Base-by-base conservation (phyloP, 2,329 filamentous ascomycete species). In the Beauveria pseudobassiana region DNA sequence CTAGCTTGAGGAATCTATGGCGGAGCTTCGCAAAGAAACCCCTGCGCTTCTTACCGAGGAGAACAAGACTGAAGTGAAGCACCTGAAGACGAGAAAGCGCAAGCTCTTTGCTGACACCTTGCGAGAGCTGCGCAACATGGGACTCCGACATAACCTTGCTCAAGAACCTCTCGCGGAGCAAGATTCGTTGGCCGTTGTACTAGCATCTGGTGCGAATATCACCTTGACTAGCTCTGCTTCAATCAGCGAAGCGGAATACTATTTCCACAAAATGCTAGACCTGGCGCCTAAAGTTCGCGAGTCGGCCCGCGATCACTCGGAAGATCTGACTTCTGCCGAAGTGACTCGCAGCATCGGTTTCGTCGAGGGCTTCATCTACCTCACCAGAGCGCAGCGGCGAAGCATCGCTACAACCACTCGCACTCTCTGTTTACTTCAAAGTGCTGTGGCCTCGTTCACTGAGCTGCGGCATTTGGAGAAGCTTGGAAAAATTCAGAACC, bases 81-180 rank as follows among this genome's bases (percentile, higher is more conserved):
- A 97, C 72, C 84, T 98, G 67, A 98, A 97, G 78, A 87, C 86
- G 3, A 85, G 91, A 68, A 99, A 99, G 76, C 86, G 91, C 49
- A 93, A 92, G 67, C 82, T 98, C 16, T 95, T 96, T 68, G 90
- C 91, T 1, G 93, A 98, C 67, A 93, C 90, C 0, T 77, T 99
- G 65, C 93, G 90, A 69, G 85, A 87, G 24, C 78, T 97, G 30
- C 86, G 91, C 42, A 84, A 88, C 62, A 98, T 99, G 93, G 95
- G 95, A 4, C 84, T 99, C 68, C 88, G 88, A 68, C 86, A 87
- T 58, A 97, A 96, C 70, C 79, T 96, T 18, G 86, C 89, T 65
- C 87, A 86, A 16, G 86, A 90, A 69, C 80, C 88, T 49, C 79
- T 98, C 20, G 82, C 83, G 45, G 85, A 85, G 59, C 95, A 99